A percentile compares a stretch with the other conserved stretches of the same genome.
phyloP scores from a whole-genome alignment of 2,329 filamentous ascomycete genomes.

The Apiospora rasikravindrae region DNA sequence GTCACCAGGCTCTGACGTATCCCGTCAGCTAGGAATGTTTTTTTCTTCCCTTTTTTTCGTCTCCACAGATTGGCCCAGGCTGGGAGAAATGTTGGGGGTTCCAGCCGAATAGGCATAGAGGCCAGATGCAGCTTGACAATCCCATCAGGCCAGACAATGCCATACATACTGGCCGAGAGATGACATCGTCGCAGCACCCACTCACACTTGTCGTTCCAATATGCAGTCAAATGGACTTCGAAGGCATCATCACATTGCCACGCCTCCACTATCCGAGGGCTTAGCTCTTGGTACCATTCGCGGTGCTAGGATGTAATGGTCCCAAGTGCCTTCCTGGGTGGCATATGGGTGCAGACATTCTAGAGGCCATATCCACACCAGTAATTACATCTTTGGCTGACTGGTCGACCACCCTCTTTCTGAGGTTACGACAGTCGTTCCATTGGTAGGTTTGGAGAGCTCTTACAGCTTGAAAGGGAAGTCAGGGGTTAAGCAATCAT shows the following conservation, averaged over 20 bases:
- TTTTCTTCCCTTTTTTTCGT: background rate
- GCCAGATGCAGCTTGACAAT: constrained; percentile 9
- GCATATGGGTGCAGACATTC: background rate
- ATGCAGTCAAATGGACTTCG: background rate
- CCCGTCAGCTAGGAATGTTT: background rate
- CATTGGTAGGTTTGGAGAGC: background rate
- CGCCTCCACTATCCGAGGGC: background rate
- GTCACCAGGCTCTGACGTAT: background rate
- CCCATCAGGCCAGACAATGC: background rate
- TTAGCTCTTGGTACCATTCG: background rate
- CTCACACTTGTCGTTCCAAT: background rate
- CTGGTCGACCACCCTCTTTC: background rate
- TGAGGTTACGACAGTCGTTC: background rate
- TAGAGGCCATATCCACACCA: background rate
- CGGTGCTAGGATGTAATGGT: background rate
- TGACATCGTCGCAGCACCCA: background rate
- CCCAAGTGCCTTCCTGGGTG: background rate
- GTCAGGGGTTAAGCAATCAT: background rate
- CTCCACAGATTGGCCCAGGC: constrained; percentile 1
- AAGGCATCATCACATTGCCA: background rate
- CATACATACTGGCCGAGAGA: background rate
- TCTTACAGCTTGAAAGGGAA: background rate
- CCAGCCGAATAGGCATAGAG: background rate
- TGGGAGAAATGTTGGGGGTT: background rate
- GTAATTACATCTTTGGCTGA: background rate